These are phyloP conservation scores for Mycena epipterygia DNA, from an alignment of 768 basidiomycete species.

Conservation along the genomic window DNA sequence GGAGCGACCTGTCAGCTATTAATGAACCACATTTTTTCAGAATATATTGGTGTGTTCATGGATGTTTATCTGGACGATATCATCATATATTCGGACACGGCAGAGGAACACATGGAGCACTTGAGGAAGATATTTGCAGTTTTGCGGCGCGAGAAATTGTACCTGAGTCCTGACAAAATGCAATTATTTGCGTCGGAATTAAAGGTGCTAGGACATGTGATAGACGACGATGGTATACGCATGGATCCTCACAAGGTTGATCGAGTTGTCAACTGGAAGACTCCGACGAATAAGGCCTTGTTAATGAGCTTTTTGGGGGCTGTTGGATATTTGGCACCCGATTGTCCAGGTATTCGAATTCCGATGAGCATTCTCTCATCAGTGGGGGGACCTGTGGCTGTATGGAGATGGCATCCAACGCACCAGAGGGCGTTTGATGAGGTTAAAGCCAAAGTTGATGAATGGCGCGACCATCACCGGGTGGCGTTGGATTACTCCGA, in stretches of 20 bases:
- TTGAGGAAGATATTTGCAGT: constrained; percentile 48
- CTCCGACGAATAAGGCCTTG: constrained; percentile 48
- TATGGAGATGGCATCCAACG: constrained; percentile 45
- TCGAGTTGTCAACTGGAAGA: constrained; percentile 48
- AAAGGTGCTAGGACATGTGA: constrained; percentile 48
- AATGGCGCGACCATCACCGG: constrained; percentile 39
- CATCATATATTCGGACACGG: constrained; percentile 56
- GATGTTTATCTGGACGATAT: constrained; percentile 52
- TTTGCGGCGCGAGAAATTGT: constrained; percentile 49
- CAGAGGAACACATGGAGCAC: constrained; percentile 52
- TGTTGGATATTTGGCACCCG: constrained; percentile 43
- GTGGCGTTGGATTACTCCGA: constrained; percentile 36
- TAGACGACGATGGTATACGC: constrained; percentile 52
- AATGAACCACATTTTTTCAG: constrained; percentile 55
- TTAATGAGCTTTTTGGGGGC: constrained; percentile 51
- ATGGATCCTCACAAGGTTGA: constrained; percentile 64
- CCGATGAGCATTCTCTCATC: constrained; percentile 52
- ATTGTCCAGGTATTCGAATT: constrained; percentile 47
- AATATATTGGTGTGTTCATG: constrained; percentile 51
- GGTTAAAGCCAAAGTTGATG: constrained; percentile 40
- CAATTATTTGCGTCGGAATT: constrained; percentile 45
- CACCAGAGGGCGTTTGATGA: constrained; percentile 52
- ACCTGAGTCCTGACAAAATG: constrained; percentile 51
- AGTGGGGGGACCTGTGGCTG: constrained; percentile 38
- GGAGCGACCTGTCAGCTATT: constrained; percentile 56